phyloP scores from a whole-genome alignment of 305 asterid genomes.

The Solanum hybrid region DNA sequence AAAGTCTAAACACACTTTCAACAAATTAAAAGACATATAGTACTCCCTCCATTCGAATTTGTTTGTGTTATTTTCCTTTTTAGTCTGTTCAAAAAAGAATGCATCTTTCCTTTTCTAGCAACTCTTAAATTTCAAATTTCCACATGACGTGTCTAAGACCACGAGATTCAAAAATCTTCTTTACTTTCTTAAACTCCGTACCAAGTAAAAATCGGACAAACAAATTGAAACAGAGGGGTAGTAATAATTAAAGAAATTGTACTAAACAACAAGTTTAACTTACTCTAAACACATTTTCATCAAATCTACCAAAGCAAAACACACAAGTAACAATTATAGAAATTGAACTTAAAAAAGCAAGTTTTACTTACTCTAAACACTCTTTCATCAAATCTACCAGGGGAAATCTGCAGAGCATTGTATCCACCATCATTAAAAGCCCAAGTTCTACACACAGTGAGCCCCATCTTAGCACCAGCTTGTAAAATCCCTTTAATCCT shows the following conservation, averaged over 20 bases:
- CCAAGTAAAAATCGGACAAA: not conserved
- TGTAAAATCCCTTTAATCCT: conserved; percentile 57
- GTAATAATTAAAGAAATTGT: not conserved
- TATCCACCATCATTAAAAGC: conserved; percentile 96
- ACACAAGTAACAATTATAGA: not conserved
- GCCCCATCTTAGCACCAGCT: conserved; percentile 90
- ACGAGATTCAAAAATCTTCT: not conserved
- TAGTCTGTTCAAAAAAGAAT: not conserved
- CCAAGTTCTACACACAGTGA: conserved; percentile 96
- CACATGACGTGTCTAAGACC: not conserved
- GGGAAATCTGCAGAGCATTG: conserved; percentile 85
- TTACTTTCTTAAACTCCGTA: not conserved
- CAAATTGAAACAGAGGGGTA: not conserved
- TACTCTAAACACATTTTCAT: conserved; percentile 71
- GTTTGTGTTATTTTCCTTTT: not conserved
- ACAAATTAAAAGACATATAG: conserved; percentile 14
- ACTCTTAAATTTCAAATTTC: not conserved
- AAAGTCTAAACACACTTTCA: conserved; percentile 71
- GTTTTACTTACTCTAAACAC: conserved; percentile 64
- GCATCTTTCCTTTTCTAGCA: not conserved
- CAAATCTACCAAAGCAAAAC: conserved; percentile 36
- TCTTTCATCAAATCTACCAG: conserved; percentile 74
- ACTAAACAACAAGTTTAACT: conserved; percentile 12
- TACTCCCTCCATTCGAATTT: not conserved
- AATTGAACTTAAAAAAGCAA: not conserved